Base-by-base conservation (phyloP, 129 eudicot genomes). In the Lonicera japonica region DNA sequence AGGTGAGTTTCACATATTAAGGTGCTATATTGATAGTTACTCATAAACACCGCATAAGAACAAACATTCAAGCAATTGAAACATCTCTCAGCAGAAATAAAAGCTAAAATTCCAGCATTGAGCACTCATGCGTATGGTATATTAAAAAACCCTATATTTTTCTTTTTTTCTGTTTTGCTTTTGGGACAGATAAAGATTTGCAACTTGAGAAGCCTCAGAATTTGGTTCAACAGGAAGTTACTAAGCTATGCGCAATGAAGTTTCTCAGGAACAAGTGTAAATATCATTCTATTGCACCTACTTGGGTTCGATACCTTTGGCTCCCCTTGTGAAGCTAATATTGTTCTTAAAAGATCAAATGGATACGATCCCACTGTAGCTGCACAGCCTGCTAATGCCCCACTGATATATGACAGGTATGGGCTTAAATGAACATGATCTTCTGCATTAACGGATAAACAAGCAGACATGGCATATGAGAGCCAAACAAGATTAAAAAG, bases 241-340 rank as follows among this genome's bases (percentile, higher is more conserved):
- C 50, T 43, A 1, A 4, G 50, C 50, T 10, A 43, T 43, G 50
- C 8, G 16, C 1, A 43, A 43, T 43, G 50, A 14, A 10, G 8
- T 43, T 8, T 43, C 50, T 3, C 16, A 1, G 50, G 13, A 43
- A 43, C 16, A 43, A 43, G 13, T 8, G 10, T 38, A 38, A 38
- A 38, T 38, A 43, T 14, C 50, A 10, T 8, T 11, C 13, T 43
- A 43, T 43, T 8, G 16, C 40, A 63, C 18, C 52, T 11, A 20
- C 24, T 36, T 1, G 16, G 19, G 41, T n/a, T 9, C 9, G 58
- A 52, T 84, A 89, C 96, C 95, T 82, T 89, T 58, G 96, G 96
- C 76, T 89, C 96, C 23, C 96, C 96, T 55, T 89, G 96, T 10
- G 96, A 89, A 55, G 96, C 96, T 85, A 89, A 80, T 63, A 85